A percentile compares a stretch with the other conserved stretches of the same genome.
phyloP scores from a whole-genome alignment of 768 basidiomycete species.

The Tricholomella constricta region DNA sequence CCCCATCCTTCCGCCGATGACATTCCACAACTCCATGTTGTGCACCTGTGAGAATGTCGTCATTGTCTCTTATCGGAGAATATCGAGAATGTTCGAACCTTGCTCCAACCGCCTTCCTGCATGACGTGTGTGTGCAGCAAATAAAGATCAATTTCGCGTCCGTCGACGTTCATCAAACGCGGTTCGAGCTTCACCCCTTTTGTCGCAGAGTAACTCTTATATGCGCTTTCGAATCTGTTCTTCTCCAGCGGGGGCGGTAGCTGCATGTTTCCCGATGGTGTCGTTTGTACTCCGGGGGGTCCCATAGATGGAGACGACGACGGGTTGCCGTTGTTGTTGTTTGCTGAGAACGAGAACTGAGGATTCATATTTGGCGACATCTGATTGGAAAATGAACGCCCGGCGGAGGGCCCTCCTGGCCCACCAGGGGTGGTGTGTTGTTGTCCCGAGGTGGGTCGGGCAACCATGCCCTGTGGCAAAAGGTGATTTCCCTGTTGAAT shows the following conservation, averaged over 20 bases:
- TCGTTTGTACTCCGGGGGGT: constrained; percentile 5
- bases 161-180: constrained; percentile 50
- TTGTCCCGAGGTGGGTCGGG: constrained; percentile 37
- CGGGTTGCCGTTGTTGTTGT: constrained; percentile 4
- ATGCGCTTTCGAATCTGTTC: constrained; percentile 51
- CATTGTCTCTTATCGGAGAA: constrained; percentile 7
- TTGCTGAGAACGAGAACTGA: constrained; percentile 21
- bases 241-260: constrained; percentile 49
- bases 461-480: constrained; percentile 29
- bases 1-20: constrained; percentile 69
- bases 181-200: constrained; percentile 41
- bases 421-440: constrained; percentile 10
- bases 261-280: constrained; percentile 12
- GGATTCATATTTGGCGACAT: constrained; percentile 37
- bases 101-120: constrained; percentile 51
- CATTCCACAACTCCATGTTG: constrained; percentile 58
- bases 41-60: constrained; percentile 43
- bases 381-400: constrained; percentile 28
- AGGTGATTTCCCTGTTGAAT: constrained; percentile 27
- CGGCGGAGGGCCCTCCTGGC: constrained; percentile 4
- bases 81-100: constrained; percentile 37
- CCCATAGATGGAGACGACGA: constrained; percentile 15
- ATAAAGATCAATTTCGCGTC: constrained; percentile 60
- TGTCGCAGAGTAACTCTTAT: constrained; percentile 47
- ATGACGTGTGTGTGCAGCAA: constrained; percentile 60